Evolutionary conservation across 1,284 basidiomycete genomes (phyloP), one percentile per base, ranked within the genome.

Genomic region (Apiotrichum gracile): DNA sequence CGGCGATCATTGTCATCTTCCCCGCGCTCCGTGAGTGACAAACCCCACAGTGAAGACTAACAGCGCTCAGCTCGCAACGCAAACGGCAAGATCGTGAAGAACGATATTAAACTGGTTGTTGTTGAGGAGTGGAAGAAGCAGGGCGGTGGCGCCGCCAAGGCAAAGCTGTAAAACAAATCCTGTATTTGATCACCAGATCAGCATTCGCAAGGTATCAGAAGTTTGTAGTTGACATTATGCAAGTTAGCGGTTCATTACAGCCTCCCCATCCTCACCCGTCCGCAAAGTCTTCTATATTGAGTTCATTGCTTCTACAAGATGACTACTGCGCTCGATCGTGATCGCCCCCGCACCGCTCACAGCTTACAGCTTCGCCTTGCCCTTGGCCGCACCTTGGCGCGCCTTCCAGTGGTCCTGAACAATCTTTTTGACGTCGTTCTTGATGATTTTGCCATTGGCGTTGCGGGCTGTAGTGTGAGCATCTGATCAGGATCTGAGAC

Each of bases 41-140:
- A 8, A 14, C 5, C 7, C 27, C 8, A 21, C 1, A 8, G 10
- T 3, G 5, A 9, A 5, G 1, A 22, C 37, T 38, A 21, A 21
- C 17, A 7, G n/a, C 3, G 16, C 44, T 43, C 33, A 31, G 54
- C 55, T 1, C 47, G 58, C 3, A 61, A 61, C 19, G 55, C 52
- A n/a, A 61, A 57, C 26, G 52, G 48, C 16, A 61, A 61, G 51
- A 54, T 57, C 29, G 44, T 61, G 27, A 61, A 61, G 48, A 43
- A 21, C n/a, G 55, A 61, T 27, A 26, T 57, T 27, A 57, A 57
- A 43, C 43, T 55, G 35, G 41, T 62, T 33, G 57, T 58, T 2
- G 42, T 21, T n/a, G 47, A 21, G 13, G 35, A 43, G 33, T 58
- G 51, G 53, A 49, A 52, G 17, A 34, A 42, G 21, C 37, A 43